Conservation (phyloP, 306 rosid species). For the Citrullus amarus region DNA sequence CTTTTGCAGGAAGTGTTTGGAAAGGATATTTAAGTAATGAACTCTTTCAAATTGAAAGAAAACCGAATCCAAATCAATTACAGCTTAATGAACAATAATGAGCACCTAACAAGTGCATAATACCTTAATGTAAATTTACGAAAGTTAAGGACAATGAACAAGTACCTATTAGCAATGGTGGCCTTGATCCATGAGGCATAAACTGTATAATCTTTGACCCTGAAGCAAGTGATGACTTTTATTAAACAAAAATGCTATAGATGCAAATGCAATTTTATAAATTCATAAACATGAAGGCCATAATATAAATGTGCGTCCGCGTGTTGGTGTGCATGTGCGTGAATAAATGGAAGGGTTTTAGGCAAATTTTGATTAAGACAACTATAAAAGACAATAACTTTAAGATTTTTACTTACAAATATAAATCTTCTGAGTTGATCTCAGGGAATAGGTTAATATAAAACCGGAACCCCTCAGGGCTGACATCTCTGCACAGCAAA, state of each 20-base stretch:
- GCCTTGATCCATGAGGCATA: constrained; percentile 60
- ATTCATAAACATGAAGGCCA: background rate
- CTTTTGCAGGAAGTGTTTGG: background rate
- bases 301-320: background rate
- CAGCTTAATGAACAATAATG: background rate
- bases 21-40: background rate
- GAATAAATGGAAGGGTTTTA: too few species aligned
- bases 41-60: background rate
- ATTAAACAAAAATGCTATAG: background rate
- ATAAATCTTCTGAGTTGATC: constrained; percentile 36
- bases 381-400: background rate
- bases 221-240: constrained; percentile 24
- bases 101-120: background rate
- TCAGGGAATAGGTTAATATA: constrained; percentile 65
- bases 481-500: constrained; percentile 78
- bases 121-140: background rate
- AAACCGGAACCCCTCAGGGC: constrained; percentile 90
- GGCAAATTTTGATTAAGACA: background rate
- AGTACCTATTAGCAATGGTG: constrained; percentile 15
- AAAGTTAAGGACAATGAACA: background rate
- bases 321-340: too few species aligned
- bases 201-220: constrained; percentile 48
- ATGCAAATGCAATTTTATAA: background rate
- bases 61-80: background rate
- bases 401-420: constrained; percentile 51